phyloP scores from a whole-genome alignment of 805 yeast species.

The Candida berthetii region DNA sequence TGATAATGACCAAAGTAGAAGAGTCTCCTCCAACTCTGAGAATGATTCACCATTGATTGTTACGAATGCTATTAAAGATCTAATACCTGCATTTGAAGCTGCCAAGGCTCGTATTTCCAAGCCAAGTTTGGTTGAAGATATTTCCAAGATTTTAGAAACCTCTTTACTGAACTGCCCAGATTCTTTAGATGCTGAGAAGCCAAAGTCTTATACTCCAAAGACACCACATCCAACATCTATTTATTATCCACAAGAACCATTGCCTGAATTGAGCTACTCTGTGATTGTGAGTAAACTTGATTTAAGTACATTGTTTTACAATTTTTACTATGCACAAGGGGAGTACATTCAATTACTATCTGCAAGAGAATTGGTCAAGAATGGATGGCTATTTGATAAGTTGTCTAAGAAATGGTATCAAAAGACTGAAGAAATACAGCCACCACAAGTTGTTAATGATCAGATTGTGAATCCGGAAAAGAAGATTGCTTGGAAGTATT shows the following conservation, averaged over 20 bases:
- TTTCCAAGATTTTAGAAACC: constrained; percentile 59
- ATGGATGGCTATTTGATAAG: constrained; percentile 82
- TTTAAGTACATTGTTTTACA: constrained; percentile 83
- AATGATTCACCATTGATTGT: not conserved
- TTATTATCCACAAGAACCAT: constrained; percentile 83
- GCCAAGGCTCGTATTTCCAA: constrained; percentile 36
- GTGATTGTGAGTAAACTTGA: constrained; percentile 66
- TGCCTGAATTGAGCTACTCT: constrained; percentile 44
- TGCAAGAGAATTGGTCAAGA: constrained; percentile 68
- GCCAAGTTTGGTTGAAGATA: constrained; percentile 48
- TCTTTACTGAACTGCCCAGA: constrained; percentile 90
- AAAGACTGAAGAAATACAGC: constrained; percentile 41
- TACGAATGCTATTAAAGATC: constrained; percentile 12
- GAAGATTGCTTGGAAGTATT: constrained; percentile 62
- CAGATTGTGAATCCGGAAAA: constrained; percentile 33
- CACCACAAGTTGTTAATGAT: constrained; percentile 13
- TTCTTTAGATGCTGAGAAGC: constrained; percentile 83
- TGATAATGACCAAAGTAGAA: not conserved
- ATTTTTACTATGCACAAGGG: constrained; percentile 78
- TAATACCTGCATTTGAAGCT: constrained; percentile 21
- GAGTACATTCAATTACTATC: constrained; percentile 69
- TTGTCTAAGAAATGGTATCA: constrained; percentile 78
- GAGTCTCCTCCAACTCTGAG: not conserved
- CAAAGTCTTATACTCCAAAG: constrained; percentile 62
- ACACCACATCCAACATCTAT: constrained; percentile 87